phyloP scores from a whole-genome alignment of 1,284 basidiomycete species.

The Boletus subluridellus region DNA sequence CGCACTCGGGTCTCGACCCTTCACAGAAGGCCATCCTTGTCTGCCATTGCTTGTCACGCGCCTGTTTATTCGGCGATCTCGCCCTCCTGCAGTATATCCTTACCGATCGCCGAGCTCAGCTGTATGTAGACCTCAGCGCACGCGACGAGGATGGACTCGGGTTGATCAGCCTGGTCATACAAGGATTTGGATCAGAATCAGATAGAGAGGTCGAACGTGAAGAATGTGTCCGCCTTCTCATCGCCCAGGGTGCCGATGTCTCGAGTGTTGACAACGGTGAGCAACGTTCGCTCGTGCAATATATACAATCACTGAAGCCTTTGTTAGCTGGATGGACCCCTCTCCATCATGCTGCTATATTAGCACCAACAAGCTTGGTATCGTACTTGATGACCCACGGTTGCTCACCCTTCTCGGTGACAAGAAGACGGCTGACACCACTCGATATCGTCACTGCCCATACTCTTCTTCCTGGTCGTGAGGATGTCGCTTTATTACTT shows the following conservation, averaged over 20 bases:
- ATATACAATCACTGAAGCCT: conserved; percentile 6
- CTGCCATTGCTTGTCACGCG: conserved; percentile 65
- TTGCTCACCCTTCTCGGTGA: conserved; percentile 73
- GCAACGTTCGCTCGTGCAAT: conserved; percentile 18
- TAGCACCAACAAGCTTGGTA: conserved; percentile 87
- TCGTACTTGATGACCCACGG: conserved; percentile 92
- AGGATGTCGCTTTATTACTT: conserved; percentile 75
- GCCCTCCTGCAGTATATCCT: conserved; percentile 67
- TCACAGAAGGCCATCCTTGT: conserved; percentile 66
- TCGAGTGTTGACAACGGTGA: conserved; percentile 60
- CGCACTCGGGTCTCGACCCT: conserved; percentile 63
- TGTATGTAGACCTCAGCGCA: conserved; percentile 60
- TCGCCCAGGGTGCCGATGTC: conserved; percentile 75
- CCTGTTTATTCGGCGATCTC: conserved; percentile 74
- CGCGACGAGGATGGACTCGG: conserved; percentile 84
- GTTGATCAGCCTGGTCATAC: conserved; percentile 74
- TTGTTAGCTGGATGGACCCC: conserved; percentile 86
- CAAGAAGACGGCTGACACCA: conserved; percentile 73
- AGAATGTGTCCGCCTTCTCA: conserved; percentile 79
- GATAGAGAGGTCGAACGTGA: conserved; percentile 82
- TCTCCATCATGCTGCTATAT: conserved; percentile 88
- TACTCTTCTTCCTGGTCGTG: conserved; percentile 72
- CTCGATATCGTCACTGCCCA: conserved; percentile 83
- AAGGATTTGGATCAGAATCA: conserved; percentile 79
- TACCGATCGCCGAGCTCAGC: conserved; percentile 66